phyloP scores from a whole-genome alignment of 2,329 filamentous ascomycete species.

The Aspergillus quadricinctus region DNA sequence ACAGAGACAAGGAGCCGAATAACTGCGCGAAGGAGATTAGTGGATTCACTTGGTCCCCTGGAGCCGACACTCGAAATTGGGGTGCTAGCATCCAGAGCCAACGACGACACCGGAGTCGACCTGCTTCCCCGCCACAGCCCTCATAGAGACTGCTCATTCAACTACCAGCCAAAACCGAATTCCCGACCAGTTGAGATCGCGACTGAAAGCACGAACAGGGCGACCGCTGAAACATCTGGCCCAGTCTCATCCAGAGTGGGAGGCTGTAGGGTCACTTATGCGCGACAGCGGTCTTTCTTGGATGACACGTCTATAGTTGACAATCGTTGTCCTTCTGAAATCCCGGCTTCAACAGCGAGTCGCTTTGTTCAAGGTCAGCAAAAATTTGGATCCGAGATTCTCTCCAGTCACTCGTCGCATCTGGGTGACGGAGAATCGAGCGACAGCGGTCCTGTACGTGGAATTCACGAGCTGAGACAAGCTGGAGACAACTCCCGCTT shows the following conservation, averaged over 20 bases:
- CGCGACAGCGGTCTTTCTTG: conserved; percentile 56
- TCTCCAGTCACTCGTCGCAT: conserved; percentile 19
- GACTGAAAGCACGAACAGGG: neutral
- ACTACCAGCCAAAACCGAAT: neutral
- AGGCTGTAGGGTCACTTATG: conserved; percentile 54
- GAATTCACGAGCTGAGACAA: conserved; percentile 59
- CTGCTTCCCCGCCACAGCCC: neutral
- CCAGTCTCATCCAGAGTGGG: conserved; percentile 19
- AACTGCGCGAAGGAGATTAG: conserved; percentile 29
- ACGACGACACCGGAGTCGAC: neutral
- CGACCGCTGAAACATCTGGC: conserved; percentile 7
- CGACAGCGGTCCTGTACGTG: conserved; percentile 45
- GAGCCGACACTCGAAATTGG: conserved; percentile 1
- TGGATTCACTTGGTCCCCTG: conserved; percentile 28
- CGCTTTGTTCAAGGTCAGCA: conserved; percentile 3
- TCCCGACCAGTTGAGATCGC: neutral
- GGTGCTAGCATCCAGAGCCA: neutral
- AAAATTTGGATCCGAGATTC: conserved; percentile 1
- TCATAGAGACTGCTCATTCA: neutral
- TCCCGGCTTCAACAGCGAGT: conserved; percentile 1
- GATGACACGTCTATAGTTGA: conserved; percentile 41
- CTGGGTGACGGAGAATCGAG: conserved; percentile 46
- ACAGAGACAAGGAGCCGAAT: conserved; percentile 8
- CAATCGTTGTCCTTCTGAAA: conserved; percentile 7
- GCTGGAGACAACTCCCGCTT: conserved; percentile 56